Percentiles rank a stretch among this genome's conserved stretches.
Conservation (phyloP, 768 basidiomycete species). For the Leccinellum rugosiceps region DNA sequence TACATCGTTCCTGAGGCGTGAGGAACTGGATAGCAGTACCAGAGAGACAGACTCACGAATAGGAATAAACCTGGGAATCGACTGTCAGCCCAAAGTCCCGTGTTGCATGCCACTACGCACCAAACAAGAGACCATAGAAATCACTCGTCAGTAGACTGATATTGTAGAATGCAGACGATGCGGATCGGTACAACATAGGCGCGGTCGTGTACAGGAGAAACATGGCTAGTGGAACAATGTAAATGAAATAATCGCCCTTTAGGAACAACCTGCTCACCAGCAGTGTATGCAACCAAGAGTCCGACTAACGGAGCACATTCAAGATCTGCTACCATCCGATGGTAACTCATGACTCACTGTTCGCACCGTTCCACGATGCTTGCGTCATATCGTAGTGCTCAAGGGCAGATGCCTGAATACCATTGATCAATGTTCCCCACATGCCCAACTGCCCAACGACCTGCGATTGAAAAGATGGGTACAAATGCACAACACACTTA, state of each 20-base stretch:
- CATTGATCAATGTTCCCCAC: conserved; percentile 79
- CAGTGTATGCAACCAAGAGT: conserved; percentile 49
- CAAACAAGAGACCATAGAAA: conserved; percentile 85
- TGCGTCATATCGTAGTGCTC: conserved; percentile 66
- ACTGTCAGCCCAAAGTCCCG: conserved; percentile 8
- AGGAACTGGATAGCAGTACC: not conserved
- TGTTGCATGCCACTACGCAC: conserved; percentile 11
- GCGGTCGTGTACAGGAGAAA: conserved; percentile 82
- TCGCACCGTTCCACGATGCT: conserved; percentile 71
- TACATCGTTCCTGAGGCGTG: conserved; percentile 28
- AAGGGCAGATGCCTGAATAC: conserved; percentile 70
- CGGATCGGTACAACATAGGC: conserved; percentile 80
- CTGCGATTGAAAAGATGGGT: conserved; percentile 24
- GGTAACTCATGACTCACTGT: conserved; percentile 50
- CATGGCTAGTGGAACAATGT: conserved; percentile 53
- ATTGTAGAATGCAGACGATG: conserved; percentile 85
- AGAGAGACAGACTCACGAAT: conserved; percentile 38
- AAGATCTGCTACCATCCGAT: not conserved
- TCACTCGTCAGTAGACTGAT: conserved; percentile 83
- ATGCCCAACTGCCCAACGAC: conserved; percentile 85
- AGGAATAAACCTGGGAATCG: conserved; percentile 43
- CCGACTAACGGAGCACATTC: conserved; percentile 38
- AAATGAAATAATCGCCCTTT: not conserved
- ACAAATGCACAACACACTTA: not conserved
- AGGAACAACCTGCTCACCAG: conserved; percentile 24